These are phyloP conservation scores for Neoscytalidium dimidiatum DNA, from an alignment of 2,329 filamentous ascomycete genomes.

Conservation along the genomic window DNA sequence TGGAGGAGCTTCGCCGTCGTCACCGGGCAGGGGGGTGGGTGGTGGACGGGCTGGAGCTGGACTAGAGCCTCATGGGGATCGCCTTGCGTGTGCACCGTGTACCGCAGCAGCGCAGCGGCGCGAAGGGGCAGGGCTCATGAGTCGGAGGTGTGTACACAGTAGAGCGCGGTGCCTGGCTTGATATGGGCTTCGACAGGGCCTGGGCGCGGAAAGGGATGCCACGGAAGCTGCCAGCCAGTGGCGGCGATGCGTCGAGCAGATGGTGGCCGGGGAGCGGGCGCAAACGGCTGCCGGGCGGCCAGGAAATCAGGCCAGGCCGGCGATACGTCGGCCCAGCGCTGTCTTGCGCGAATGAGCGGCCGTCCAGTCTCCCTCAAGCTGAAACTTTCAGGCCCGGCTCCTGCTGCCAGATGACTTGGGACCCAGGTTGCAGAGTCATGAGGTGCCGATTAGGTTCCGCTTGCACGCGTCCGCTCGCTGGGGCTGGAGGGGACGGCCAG, in stretches of 20 bases:
- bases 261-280: neutral
- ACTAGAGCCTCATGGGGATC: conserved; percentile 2
- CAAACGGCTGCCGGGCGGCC: neutral
- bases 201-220: neutral
- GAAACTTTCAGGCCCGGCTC: neutral
- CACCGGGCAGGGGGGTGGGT: neutral
- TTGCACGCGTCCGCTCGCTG: neutral
- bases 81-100: neutral
- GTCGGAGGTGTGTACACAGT: neutral
- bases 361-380: neutral
- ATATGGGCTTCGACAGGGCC: neutral
- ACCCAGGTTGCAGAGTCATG: neutral
- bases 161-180: neutral
- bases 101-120: no score
- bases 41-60: neutral
- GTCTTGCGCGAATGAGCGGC: neutral
- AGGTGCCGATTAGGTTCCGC: neutral
- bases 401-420: neutral
- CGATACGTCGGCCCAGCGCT: neutral
- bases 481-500: neutral
- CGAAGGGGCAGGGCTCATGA: neutral
- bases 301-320: neutral
- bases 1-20: neutral
- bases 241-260: neutral
- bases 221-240: conserved; percentile 3